Evolutionary conservation across 176 grass and related monocot species (phyloP).

Genomic region (Ensete ventricosum): DNA sequence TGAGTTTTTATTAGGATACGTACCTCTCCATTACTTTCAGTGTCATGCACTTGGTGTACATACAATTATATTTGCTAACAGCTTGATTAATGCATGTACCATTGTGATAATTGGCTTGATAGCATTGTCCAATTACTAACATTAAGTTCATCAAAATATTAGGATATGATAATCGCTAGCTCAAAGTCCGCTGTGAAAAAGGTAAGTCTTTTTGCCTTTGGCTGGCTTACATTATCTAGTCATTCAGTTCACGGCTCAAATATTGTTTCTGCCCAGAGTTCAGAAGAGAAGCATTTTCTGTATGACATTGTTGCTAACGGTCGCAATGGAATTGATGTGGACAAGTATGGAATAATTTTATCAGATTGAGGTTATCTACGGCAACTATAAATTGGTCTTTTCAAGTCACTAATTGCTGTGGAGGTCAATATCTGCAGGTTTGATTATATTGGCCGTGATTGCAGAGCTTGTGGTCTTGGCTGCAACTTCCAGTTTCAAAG

Average conservation of each 20-base stretch:
- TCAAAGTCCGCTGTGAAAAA: slow-evolving; percentile 35
- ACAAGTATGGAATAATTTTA: slow-evolving; percentile 47
- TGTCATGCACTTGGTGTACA: no score
- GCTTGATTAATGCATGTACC: not conserved
- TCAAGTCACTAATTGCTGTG: slow-evolving; percentile 27
- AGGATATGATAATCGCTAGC: slow-evolving; percentile 93
- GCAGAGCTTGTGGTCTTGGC: slow-evolving; percentile 85
- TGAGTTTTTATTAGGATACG: no score
- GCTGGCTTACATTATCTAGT: not conserved
- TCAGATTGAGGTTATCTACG: not conserved
- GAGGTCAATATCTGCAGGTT: slow-evolving; percentile 53
- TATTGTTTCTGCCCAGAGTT: slow-evolving; percentile 38
- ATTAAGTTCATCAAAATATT: slow-evolving; percentile 11
- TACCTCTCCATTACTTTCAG: no score
- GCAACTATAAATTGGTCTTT: not conserved
- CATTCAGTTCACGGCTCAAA: slow-evolving; percentile 19
- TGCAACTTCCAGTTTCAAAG: slow-evolving; percentile 87
- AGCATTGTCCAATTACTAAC: not conserved
- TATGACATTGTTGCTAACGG: slow-evolving; percentile 99
- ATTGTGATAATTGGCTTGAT: not conserved
- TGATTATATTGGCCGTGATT: slow-evolving; percentile 90
- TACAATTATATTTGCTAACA: not conserved
- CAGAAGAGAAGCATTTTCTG: slow-evolving; percentile 73
- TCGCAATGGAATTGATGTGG: slow-evolving; percentile 93
- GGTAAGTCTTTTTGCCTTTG: slow-evolving; percentile 34